phyloP scores from a whole-genome alignment of 2,329 filamentous ascomycete species.

The Epichloe typhina region DNA sequence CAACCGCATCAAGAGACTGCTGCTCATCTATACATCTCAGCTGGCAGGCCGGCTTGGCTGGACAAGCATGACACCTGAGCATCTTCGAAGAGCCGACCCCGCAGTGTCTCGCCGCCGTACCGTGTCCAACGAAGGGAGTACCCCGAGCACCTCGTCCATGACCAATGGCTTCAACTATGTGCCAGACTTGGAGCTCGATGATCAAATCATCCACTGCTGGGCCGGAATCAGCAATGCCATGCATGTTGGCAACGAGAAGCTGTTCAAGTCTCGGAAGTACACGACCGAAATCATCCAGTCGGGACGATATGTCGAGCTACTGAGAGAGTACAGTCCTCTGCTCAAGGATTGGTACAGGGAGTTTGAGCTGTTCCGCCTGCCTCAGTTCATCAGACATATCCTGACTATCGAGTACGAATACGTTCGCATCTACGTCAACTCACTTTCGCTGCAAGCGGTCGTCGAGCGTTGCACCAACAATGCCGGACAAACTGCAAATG shows the following conservation, averaged over 20 bases:
- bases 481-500: slow-evolving; percentile 33
- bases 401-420: slow-evolving; percentile 93
- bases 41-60: slow-evolving; percentile 85
- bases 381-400: slow-evolving; percentile 57
- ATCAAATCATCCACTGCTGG: slow-evolving; percentile 77
- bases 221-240: slow-evolving; percentile 85
- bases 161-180: slow-evolving; percentile 52
- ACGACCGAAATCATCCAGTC: slow-evolving; percentile 82
- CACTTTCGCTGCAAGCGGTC: slow-evolving; percentile 83
- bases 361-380: slow-evolving; percentile 64
- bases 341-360: slow-evolving; percentile 67
- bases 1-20: slow-evolving; percentile 68
- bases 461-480: slow-evolving; percentile 84
- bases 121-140: slow-evolving; percentile 40
- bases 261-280: slow-evolving; percentile 78
- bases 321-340: slow-evolving; percentile 70
- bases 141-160: slow-evolving; percentile 45
- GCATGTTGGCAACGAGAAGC: slow-evolving; percentile 75
- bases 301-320: slow-evolving; percentile 66
- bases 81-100: slow-evolving; percentile 43
- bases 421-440: slow-evolving; percentile 88
- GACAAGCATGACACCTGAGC: slow-evolving; percentile 81
- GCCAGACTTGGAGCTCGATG: slow-evolving; percentile 51
- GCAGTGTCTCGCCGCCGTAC: slow-evolving; percentile 38
- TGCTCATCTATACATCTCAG: slow-evolving; percentile 86